Conservation (phyloP, 768 basidiomycete genomes). For the Favolaschia claudopus region DNA sequence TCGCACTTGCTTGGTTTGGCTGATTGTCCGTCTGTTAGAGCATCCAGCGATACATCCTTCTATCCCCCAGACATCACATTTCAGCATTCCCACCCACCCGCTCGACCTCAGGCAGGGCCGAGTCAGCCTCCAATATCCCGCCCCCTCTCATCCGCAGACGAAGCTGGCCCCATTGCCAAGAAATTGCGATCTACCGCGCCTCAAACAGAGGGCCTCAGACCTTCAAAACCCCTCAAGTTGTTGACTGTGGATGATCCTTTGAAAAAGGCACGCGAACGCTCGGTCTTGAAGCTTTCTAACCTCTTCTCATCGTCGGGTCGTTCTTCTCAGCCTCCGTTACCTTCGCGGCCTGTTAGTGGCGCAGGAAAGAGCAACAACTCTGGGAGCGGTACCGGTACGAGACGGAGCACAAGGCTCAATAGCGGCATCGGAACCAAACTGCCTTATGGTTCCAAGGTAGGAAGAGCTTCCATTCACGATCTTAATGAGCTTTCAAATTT, state of each 20-base stretch:
- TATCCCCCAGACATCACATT: constrained; percentile 66
- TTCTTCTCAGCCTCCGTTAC: constrained; percentile 76
- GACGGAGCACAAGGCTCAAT: constrained; percentile 79
- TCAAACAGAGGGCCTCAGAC: constrained; percentile 59
- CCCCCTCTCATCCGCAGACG: constrained; percentile 84
- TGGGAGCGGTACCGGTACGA: constrained; percentile 56
- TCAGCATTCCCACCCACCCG: constrained; percentile 56
- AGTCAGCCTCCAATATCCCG: constrained; percentile 63
- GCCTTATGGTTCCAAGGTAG: constrained; percentile 62
- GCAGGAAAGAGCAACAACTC: constrained; percentile 58
- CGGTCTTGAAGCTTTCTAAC: constrained; percentile 87
- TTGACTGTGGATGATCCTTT: constrained; percentile 70
- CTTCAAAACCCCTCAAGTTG: constrained; percentile 66
- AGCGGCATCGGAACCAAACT: constrained; percentile 63
- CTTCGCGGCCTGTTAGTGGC: constrained; percentile 63
- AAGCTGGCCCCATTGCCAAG: constrained; percentile 80
- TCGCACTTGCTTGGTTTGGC: constrained; percentile 25
- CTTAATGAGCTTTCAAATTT: constrained; percentile 4
- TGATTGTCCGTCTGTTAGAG: constrained; percentile 44
- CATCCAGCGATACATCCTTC: constrained; percentile 63
- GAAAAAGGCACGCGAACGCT: constrained; percentile 93
- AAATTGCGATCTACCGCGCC: constrained; percentile 71
- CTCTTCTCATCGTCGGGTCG: constrained; percentile 87
- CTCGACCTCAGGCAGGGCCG: constrained; percentile 51
- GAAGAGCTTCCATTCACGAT: constrained; percentile 2